Evolutionary conservation across 352 stramenopile genomes (phyloP), one percentile per base, ranked within the genome.

Genomic region (Globisporangium paddicum): DNA sequence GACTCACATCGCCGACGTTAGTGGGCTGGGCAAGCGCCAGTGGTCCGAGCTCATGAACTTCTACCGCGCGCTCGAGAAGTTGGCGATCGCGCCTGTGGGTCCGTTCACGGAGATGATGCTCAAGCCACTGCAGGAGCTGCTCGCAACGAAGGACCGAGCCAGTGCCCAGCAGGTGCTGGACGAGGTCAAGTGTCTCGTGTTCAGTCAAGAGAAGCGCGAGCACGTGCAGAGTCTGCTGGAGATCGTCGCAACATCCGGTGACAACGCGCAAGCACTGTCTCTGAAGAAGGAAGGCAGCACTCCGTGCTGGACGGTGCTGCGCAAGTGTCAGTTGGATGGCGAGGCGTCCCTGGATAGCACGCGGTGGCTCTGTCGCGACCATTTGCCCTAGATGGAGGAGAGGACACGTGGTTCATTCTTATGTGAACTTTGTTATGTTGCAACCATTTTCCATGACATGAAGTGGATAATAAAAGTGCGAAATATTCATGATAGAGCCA

Each of bases 171-270:
- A 82, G 48, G 77, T 88, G 52, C 63, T 88, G 9, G 71, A 86
- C 41, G 66, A 87, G 46, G 60, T 87, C 48, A 79, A 73, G 14
- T 60, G 57, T 5, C 64, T 87, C n/a, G 63, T 74, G 28, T 90
- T 90, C 41, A 80, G 69, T 28, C 55, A 78, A 25, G 80, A 86
- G 54, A 87, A 88, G 51, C 75, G 80, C 25, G 71, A 82, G 30
- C 73, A 87, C 50, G 73, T 88, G 35, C 67, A 73, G 7, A 85
- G 72, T 50, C 52, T 90, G 44, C 62, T 90, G 34, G 68, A 87
- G 16, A 77, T 82, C 26, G 64, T 76, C 26, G 48, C n/a, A 19
- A 63, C 67, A 18, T 69, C 46, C 0, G 42, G 41, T 28, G 37
- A 42, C 37, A 42, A 18, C 9, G 14, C 7, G 37, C 37, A 42